phyloP scores from a whole-genome alignment of 1,284 basidiomycete species.

The Sphaerobolus stellatus region DNA sequence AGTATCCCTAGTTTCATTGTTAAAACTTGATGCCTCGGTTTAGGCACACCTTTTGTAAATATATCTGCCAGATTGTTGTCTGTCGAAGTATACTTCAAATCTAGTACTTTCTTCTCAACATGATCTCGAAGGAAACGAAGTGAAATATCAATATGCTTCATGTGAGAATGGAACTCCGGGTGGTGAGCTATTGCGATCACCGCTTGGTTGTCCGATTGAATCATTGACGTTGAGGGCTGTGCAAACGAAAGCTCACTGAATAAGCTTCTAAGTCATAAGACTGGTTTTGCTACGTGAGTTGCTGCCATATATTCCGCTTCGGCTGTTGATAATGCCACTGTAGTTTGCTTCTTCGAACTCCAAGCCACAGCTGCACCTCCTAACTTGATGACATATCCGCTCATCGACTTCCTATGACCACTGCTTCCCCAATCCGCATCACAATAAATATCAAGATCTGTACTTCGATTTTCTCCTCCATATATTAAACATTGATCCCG shows the following conservation, averaged over 20 bases:
- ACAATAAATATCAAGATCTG: too few relatives aligned
- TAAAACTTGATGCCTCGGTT: neutral
- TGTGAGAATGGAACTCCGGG: constrained; percentile 17
- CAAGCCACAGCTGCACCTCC: constrained; percentile 26
- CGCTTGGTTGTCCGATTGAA: constrained; percentile 25
- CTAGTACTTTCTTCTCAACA: neutral
- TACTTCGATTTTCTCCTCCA: too few relatives aligned
- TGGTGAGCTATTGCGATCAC: constrained; percentile 25
- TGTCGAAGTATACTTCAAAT: neutral
- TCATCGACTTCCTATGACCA: too few relatives aligned
- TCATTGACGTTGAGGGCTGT: neutral
- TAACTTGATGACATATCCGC: constrained; percentile 22
- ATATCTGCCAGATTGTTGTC: constrained; percentile 11
- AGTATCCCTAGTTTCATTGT: neutral
- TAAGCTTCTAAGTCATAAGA: constrained; percentile 15
- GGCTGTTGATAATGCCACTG: constrained; percentile 29
- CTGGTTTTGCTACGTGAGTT: constrained; percentile 26
- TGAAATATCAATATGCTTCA: constrained; percentile 33
- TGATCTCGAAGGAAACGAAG: constrained; percentile 29
- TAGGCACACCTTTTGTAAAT: constrained; percentile 9
- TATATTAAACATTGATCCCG: too few relatives aligned
- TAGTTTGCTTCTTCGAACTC: constrained; percentile 31
- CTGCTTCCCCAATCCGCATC: too few relatives aligned
- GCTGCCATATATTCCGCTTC: constrained; percentile 39
- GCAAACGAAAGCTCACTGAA: neutral